A percentile compares a stretch with the other conserved stretches of the same genome.
phyloP scores from a whole-genome alignment of 2,329 filamentous ascomycete genomes.

The Colletotrichum liaoningense region DNA sequence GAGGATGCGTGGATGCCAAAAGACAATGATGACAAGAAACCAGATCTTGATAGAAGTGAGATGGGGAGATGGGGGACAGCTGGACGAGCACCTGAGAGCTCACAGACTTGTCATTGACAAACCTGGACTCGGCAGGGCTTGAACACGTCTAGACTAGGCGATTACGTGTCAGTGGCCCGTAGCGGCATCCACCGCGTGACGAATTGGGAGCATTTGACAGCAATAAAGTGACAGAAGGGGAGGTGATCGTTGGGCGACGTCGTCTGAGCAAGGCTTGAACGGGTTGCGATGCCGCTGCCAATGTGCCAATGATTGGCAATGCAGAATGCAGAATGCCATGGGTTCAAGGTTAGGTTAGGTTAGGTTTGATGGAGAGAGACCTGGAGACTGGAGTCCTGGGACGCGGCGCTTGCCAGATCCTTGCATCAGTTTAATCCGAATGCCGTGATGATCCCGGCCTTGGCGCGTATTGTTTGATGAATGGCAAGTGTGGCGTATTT shows the following conservation, averaged over 20 bases:
- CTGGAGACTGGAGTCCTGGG: neutral
- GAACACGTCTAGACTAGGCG: conserved; percentile 6
- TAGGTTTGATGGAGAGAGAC: conserved; percentile 2
- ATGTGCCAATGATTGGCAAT: conserved; percentile 22
- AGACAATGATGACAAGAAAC: neutral
- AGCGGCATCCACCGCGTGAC: conserved; percentile 30
- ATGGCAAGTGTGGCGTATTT: neutral
- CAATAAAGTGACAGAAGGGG: conserved; percentile 23
- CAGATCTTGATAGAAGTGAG: neutral
- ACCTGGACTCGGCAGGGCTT: neutral
- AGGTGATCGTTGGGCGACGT: conserved; percentile 18
- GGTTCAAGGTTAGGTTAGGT: conserved; percentile 7
- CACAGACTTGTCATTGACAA: neutral
- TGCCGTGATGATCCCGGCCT: conserved; percentile 10
- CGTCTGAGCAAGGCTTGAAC: neutral
- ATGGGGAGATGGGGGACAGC: neutral
- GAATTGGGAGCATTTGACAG: conserved; percentile 24
- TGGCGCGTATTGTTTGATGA: neutral
- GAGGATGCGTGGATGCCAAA: neutral
- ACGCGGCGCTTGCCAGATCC: conserved; percentile 24
- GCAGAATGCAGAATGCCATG: conserved; percentile 4
- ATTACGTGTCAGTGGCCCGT: conserved; percentile 33
- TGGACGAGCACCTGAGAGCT: neutral
- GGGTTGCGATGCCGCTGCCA: conserved; percentile 16
- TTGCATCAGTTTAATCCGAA: conserved; percentile 7